Conservation (phyloP, 108 stramenopile genomes). For the Nannochloropsis salina region DNA sequence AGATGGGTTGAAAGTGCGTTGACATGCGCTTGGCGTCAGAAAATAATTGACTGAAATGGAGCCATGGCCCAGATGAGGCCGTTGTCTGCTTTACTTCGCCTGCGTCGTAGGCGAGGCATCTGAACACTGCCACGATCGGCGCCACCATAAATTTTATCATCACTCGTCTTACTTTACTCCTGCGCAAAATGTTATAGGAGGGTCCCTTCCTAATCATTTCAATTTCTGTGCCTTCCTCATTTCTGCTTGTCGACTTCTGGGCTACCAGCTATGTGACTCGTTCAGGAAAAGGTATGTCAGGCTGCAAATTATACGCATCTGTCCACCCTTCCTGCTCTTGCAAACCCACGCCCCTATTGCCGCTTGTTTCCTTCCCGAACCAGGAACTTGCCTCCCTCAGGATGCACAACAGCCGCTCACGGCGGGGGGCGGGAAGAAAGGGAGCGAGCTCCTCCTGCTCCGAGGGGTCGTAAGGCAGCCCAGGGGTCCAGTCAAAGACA, state of each 20-base stretch:
- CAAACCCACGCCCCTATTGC: not conserved
- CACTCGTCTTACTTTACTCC: too few species aligned
- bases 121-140: too few species aligned
- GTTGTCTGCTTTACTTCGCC: too few species aligned
- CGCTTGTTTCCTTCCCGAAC: not conserved
- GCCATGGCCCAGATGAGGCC: too few species aligned
- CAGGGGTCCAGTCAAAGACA: conserved; percentile 7
- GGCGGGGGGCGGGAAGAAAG: not conserved
- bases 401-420: not conserved
- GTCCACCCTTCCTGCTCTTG: conserved; percentile 15
- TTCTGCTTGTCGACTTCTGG: not conserved
- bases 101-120: too few species aligned
- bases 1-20: too few species aligned
- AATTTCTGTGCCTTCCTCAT: too few species aligned
- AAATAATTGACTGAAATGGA: too few species aligned
- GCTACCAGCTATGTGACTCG: not conserved
- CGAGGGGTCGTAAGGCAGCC: conserved; percentile 1
- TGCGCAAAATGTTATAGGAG: too few species aligned
- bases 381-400: not conserved
- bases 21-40: too few species aligned
- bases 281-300: conserved; percentile 6
- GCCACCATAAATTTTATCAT: too few species aligned
- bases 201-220: too few species aligned
- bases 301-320: not conserved
- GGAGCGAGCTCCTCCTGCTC: not conserved